A percentile compares a stretch with the other conserved stretches of the same genome.
Conservation (phyloP, 2,329 filamentous ascomycete species). For the Incumbomyces delicatus region DNA sequence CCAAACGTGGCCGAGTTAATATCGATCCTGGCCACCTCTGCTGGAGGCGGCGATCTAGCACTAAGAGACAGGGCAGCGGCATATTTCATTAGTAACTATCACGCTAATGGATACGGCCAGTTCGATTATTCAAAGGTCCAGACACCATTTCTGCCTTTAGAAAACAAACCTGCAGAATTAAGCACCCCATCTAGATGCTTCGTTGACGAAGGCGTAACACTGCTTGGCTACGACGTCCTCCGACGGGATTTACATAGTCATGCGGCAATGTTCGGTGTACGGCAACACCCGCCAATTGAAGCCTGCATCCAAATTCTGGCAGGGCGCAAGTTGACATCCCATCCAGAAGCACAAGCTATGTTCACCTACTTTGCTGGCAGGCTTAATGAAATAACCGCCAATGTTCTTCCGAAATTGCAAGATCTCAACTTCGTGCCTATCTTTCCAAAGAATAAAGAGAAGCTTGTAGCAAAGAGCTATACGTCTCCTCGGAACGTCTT, state of each 20-base stretch:
- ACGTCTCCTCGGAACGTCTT: slow-evolving; percentile 68
- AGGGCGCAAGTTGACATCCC: slow-evolving; percentile 58
- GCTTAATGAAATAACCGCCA: slow-evolving; percentile 59
- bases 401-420: slow-evolving; percentile 50
- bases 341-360: slow-evolving; percentile 55
- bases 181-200: slow-evolving; percentile 70
- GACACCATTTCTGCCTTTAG: slow-evolving; percentile 61
- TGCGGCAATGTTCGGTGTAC: slow-evolving; percentile 76
- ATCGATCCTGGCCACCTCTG: slow-evolving; percentile 60
- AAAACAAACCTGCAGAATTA: slow-evolving; percentile 46
- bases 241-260: slow-evolving; percentile 67
- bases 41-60: slow-evolving; percentile 38
- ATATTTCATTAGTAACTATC: slow-evolving; percentile 75
- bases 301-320: slow-evolving; percentile 67
- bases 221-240: slow-evolving; percentile 74
- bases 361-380: slow-evolving; percentile 80
- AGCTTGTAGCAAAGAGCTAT: slow-evolving; percentile 38
- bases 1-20: slow-evolving; percentile 68
- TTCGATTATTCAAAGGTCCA: slow-evolving; percentile 50
- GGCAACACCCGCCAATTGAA: slow-evolving; percentile 66
- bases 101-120: slow-evolving; percentile 62
- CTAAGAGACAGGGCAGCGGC: slow-evolving; percentile 62
- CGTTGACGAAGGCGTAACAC: slow-evolving; percentile 63
- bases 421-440: slow-evolving; percentile 66
- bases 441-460: slow-evolving; percentile 24